A percentile compares a stretch with the other conserved stretches of the same genome.
Conservation (phyloP, 805 yeast species). For the Metschnikowia colocasiae region DNA sequence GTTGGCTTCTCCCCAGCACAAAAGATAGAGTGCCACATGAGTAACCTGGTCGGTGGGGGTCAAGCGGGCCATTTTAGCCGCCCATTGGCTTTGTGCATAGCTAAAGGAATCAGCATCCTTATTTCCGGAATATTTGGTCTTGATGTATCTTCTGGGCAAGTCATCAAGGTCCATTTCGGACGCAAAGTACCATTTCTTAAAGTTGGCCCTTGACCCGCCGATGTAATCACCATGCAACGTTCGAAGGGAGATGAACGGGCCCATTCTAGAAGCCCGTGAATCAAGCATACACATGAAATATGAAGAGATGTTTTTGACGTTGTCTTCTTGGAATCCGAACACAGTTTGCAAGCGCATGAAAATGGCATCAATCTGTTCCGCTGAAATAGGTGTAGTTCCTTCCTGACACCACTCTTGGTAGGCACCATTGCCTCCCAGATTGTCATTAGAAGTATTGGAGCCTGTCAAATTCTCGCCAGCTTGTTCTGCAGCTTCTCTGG, state of each 20-base stretch:
- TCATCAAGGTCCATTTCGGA: slow-evolving; percentile 54
- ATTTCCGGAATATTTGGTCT: slow-evolving; percentile 1
- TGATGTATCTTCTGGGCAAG: slow-evolving; percentile 21
- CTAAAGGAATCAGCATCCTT: slow-evolving; percentile 1
- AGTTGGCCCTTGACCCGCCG: slow-evolving; percentile 68
- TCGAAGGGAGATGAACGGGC: slow-evolving; percentile 50
- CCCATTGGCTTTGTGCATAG: slow-evolving; percentile 48
- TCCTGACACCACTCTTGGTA: slow-evolving; percentile 41
- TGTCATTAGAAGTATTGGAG: not conserved
- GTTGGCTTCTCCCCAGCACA: slow-evolving; percentile 90
- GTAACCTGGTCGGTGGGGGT: slow-evolving; percentile 52
- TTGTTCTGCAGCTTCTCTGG: not conserved
- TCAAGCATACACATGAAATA: slow-evolving; percentile 18
- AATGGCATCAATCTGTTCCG: slow-evolving; percentile 53
- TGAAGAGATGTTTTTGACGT: slow-evolving; percentile 60
- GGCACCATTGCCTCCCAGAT: not conserved
- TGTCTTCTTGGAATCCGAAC: slow-evolving; percentile 70
- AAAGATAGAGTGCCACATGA: slow-evolving; percentile 65
- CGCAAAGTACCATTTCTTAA: slow-evolving; percentile 74
- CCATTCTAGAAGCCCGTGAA: slow-evolving; percentile 52
- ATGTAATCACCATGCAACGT: slow-evolving; percentile 71
- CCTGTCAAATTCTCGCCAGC: not conserved
- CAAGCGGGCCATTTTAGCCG: slow-evolving; percentile 45
- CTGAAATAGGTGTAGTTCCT: slow-evolving; percentile 44
- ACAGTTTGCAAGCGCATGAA: slow-evolving; percentile 49